Evolutionary conservation across 2,329 filamentous ascomycete genomes (phyloP), one percentile per base, ranked within the genome.

Genomic region (Tolypocladium album): DNA sequence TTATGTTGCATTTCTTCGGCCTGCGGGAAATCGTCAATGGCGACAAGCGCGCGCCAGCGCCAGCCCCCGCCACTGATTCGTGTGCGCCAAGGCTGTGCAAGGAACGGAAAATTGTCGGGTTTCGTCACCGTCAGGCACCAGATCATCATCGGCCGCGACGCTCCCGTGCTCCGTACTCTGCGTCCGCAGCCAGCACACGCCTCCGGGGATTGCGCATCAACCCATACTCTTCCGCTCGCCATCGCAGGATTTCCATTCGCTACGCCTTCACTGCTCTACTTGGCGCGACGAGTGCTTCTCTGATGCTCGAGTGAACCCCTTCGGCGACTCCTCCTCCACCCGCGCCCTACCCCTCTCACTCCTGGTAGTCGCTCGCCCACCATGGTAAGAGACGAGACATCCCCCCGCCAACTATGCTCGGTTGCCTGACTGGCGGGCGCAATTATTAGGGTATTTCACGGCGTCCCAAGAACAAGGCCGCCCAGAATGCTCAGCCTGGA

Each of bases 401-500:
- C 58, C 58, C 57, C 61, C 58, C 59, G 4, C 17, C 22, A 58
- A n/a, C 47, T 12, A 55, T 63, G 62, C 60, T 58, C 31, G 20
- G 17, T 34, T 11, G 31, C 31, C 31, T 38, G 20, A 22, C 50
- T 34, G 11, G 40, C 57, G 56, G 58, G 55, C 39, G 39, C 60
- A 43, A 57, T 38, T 38, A 56, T 36, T 60, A 76, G 74, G 74
- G 69, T 70, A 73, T 75, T 67, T 73, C 74, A 61, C 67, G 71
- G 67, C 73, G 74, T 66, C 73, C 74, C 60, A 76, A 75, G 69
- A 72, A 75, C 64, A 76, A 74, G 63, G 66, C 69, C 61, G 70
- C 68, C 55, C 67, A 71, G 27, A 67, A 66, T 64, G 79, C 74
- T 59, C 72, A 75, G 61, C 70, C 74, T 62, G 74, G 74, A 61